phyloP scores from a whole-genome alignment of 257 asterid species.

The Solanum chmielewskii region DNA sequence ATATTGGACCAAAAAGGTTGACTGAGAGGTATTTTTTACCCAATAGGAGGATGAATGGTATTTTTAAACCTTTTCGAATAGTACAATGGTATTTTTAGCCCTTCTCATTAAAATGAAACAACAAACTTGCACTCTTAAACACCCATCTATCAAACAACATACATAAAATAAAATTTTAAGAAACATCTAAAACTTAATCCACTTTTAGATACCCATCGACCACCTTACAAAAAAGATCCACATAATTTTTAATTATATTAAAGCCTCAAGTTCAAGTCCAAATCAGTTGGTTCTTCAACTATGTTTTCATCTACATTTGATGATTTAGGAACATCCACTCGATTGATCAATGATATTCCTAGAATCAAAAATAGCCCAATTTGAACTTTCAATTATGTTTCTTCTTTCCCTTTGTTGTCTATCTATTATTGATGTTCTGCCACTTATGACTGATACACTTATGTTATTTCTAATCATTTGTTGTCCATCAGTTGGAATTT shows the following conservation, averaged over 20 bases:
- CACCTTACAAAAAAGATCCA: too few relatives aligned
- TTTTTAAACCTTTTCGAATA: too few relatives aligned
- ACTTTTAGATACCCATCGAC: background rate
- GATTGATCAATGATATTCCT: background rate
- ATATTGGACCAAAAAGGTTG: too few relatives aligned
- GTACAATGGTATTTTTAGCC: too few relatives aligned
- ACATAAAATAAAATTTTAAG: background rate
- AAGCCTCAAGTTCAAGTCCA: background rate
- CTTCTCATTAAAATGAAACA: background rate
- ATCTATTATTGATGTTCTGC: too few relatives aligned
- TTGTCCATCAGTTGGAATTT: too few relatives aligned
- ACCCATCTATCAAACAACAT: background rate
- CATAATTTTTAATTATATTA: too few relatives aligned
- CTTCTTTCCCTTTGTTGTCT: background rate
- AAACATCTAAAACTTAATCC: background rate
- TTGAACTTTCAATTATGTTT: background rate
- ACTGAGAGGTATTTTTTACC: too few relatives aligned
- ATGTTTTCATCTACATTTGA: background rate
- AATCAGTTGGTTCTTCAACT: background rate
- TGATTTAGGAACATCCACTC: background rate
- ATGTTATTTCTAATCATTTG: background rate
- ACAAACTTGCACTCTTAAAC: background rate
- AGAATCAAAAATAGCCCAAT: background rate
- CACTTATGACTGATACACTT: too few relatives aligned
- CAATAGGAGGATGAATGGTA: too few relatives aligned